Evolutionary conservation across 2,329 filamentous ascomycete genomes (phyloP).

Genomic region (Calonectria hongkongensis): DNA sequence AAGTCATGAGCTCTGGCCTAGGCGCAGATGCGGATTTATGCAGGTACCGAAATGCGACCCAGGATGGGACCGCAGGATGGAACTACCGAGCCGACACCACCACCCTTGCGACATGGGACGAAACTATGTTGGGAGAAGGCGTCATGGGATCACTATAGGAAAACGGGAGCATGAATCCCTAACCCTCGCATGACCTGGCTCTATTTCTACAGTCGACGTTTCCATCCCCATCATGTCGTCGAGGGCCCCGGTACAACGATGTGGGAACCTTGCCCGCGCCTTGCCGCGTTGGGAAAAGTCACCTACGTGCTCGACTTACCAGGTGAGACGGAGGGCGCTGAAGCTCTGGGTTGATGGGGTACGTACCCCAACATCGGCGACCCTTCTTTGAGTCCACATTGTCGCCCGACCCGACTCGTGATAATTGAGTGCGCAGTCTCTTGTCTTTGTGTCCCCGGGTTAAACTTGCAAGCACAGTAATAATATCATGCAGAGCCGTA

Average conservation of each 20-base stretch:
- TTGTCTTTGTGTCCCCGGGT: conserved; percentile 36
- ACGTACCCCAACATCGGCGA: conserved; percentile 50
- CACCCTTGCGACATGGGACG: background rate
- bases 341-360: conserved; percentile 40
- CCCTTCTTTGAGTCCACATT: conserved; percentile 47
- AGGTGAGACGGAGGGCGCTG: conserved; percentile 41
- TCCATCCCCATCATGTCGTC: background rate
- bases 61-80: background rate
- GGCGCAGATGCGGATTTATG: conserved; percentile 48
- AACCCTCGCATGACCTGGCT: background rate
- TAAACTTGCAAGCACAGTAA: conserved; percentile 34
- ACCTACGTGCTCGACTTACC: conserved; percentile 36
- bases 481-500: conserved; percentile 57
- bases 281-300: conserved; percentile 23
- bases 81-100: conserved; percentile 22
- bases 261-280: conserved; percentile 30
- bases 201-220: background rate
- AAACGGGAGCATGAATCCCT: background rate
- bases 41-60: conserved; percentile 48
- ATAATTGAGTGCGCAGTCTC: conserved; percentile 34
- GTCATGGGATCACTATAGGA: background rate
- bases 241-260: conserved; percentile 40
- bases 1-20: conserved; percentile 32
- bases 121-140: background rate
- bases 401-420: conserved; percentile 51